phyloP scores from a whole-genome alignment of 768 basidiomycete species.

The Candolleomyces eurysporus region DNA sequence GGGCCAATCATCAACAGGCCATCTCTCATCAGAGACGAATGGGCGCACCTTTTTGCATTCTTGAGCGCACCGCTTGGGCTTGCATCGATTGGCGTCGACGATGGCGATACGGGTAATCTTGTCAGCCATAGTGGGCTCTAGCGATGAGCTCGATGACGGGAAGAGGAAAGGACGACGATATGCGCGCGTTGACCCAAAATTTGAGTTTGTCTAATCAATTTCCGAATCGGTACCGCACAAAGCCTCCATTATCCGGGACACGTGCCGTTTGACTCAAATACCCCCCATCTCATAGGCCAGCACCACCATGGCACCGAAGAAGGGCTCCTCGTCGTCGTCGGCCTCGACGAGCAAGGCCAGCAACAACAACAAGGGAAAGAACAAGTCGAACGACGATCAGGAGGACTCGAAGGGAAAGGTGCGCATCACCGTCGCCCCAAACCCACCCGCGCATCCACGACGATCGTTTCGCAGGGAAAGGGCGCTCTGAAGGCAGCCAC shows the following conservation, averaged over 20 bases:
- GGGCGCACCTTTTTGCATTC: slow-evolving; percentile 90
- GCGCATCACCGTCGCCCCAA: neutral
- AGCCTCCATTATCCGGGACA: neutral
- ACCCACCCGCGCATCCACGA: too few relatives aligned
- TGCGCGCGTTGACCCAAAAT: slow-evolving; percentile 11
- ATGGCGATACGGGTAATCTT: slow-evolving; percentile 99
- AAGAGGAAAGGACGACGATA: slow-evolving; percentile 9
- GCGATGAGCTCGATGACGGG: slow-evolving; percentile 12
- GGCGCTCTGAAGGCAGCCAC: slow-evolving; percentile 73
- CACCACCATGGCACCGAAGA: slow-evolving; percentile 35
- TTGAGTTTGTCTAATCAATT: slow-evolving; percentile 12
- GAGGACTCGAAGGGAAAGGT: slow-evolving; percentile 44
- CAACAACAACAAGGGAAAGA: slow-evolving; percentile 36
- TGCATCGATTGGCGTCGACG: slow-evolving; percentile 88
- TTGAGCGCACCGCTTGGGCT: slow-evolving; percentile 94
- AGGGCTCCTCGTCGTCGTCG: slow-evolving; percentile 14
- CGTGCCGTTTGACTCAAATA: neutral
- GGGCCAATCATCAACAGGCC: slow-evolving; percentile 14
- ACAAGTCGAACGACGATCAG: slow-evolving; percentile 25
- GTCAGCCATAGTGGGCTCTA: slow-evolving; percentile 62
- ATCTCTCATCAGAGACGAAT: slow-evolving; percentile 4
- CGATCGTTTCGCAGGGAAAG: slow-evolving; percentile 27
- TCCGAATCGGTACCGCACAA: slow-evolving; percentile 5
- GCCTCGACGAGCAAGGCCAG: slow-evolving; percentile 23
- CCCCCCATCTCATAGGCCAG: neutral